Evolutionary conservation across 2,329 filamentous ascomycete species (phyloP), one percentile per base, ranked within the genome.

Genomic region (Dactylonectria macrodidyma): DNA sequence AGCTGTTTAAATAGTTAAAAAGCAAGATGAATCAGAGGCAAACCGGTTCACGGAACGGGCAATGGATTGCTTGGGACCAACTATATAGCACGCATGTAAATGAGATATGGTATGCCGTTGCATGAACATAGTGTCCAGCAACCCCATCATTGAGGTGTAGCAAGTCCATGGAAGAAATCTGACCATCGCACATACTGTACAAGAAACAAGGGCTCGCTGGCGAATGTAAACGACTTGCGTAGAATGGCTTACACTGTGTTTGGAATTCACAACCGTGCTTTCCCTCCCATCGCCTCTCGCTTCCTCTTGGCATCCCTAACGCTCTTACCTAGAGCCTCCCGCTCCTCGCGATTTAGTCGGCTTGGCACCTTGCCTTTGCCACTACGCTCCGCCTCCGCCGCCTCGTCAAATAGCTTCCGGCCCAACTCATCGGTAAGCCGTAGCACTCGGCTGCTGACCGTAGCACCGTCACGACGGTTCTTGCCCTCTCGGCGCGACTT

Each of bases 401-500:
- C 86, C 62, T 88, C 87, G 46, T 86, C 87, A 81, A 93, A 98
- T 22, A 98, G 79, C 66, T 87, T 86, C 59, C 84, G 81, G 0
- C 94, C 95, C 10, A 97, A 86, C 54, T 87, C 81, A 76, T 97
- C 95, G 9, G 93, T 92, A 73, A 98, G 85, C 7, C 86, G 84
- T 44, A 98, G 81, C 11, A 99, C 95, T 22, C 96, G 87, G 12
- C 89, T 93, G 73, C 92, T 93, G 3, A 98, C 95, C 0, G 95
- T 97, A 1, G 92, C 93, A 12, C 95, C 95, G 79, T 99, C 96
- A n/a, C 95, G 88, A 24, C 96, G 86, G 79, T 98, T 98, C 89
- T 98, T 99, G 9, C 96, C 96, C 83, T 98, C 96, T 50, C 95
- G 87, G 36, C 96, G 87, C 51, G 90, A 93, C 57, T 90, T 87